These are phyloP conservation scores for Fusarium albidum DNA, from an alignment of 2,329 filamentous ascomycete species.

Conservation along the genomic window DNA sequence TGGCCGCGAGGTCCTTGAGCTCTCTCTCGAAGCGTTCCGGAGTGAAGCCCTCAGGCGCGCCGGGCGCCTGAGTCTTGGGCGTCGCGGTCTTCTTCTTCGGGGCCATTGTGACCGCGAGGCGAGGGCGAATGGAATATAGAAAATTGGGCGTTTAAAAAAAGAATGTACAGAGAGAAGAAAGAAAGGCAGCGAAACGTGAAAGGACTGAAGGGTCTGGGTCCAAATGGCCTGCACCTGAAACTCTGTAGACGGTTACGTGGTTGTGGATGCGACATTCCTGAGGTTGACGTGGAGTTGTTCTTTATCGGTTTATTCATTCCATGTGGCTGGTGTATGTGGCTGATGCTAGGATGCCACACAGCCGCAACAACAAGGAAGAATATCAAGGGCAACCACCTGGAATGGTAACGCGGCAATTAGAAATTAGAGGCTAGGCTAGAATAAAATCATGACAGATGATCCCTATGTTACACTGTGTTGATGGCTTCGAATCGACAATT, in stretches of 20 bases:
- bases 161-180: slow-evolving; percentile 3
- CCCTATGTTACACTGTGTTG: no score
- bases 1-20: slow-evolving; percentile 58
- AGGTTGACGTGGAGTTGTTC: slow-evolving; percentile 36
- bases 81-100: slow-evolving; percentile 29
- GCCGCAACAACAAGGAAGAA: no score
- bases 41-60: slow-evolving; percentile 48
- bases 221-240: slow-evolving; percentile 46
- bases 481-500: no score
- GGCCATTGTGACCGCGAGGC: slow-evolving; percentile 29
- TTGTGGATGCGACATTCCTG: slow-evolving; percentile 28
- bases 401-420: no score
- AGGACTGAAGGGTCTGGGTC: slow-evolving; percentile 18
- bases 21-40: slow-evolving; percentile 64
- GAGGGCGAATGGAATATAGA: not conserved
- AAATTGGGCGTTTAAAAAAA: not conserved
- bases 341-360: slow-evolving; percentile 33
- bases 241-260: slow-evolving; percentile 33
- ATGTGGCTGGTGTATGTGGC: slow-evolving; percentile 34
- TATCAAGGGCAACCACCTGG: no score
- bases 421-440: no score
- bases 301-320: no score
- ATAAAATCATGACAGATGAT: no score
- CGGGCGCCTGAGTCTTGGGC: slow-evolving; percentile 31
- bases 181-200: not conserved